Evolutionary conservation across 129 eudicot genomes (phyloP).

Genomic region (Escallonia herrerae): DNA sequence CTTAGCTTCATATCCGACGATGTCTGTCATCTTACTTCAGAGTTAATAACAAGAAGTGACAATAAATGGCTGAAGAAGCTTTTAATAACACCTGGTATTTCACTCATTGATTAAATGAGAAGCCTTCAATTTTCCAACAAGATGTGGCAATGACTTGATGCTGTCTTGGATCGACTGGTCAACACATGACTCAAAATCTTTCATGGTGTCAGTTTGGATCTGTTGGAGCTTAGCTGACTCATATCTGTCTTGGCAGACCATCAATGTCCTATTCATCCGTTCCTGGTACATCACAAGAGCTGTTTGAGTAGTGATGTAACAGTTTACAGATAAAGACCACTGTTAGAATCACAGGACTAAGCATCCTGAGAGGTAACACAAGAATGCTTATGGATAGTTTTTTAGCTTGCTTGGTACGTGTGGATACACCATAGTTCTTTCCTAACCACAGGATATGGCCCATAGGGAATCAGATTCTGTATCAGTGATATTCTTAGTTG

Average conservation of each 20-base stretch:
- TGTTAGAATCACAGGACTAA: too few species aligned
- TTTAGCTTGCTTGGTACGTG: too few species aligned
- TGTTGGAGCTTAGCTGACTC: slow-evolving; percentile 70
- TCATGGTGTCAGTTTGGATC: slow-evolving; percentile 33
- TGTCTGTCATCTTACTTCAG: neutral
- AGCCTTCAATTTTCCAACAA: slow-evolving; percentile 61
- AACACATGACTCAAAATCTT: slow-evolving; percentile 74
- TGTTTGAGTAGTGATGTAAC: too few species aligned
- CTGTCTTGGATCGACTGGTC: slow-evolving; percentile 59
- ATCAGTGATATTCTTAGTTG: too few species aligned
- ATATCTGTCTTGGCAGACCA: slow-evolving; percentile 80
- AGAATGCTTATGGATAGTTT: too few species aligned
- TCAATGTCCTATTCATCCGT: slow-evolving; percentile 54
- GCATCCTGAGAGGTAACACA: too few species aligned
- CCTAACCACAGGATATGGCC: too few species aligned
- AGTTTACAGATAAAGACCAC: too few species aligned
- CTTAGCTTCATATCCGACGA: neutral
- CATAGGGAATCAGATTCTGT: too few species aligned
- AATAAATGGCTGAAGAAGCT: neutral
- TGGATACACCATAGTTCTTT: too few species aligned
- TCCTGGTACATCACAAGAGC: slow-evolving; percentile 38
- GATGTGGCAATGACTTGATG: slow-evolving; percentile 51
- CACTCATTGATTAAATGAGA: slow-evolving; percentile 38
- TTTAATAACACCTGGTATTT: slow-evolving; percentile 4
- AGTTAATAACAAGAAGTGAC: neutral